Evolutionary conservation across 495 filamentous ascomycete genomes (phyloP).

Genomic region (Trypethelium eluteriae): DNA sequence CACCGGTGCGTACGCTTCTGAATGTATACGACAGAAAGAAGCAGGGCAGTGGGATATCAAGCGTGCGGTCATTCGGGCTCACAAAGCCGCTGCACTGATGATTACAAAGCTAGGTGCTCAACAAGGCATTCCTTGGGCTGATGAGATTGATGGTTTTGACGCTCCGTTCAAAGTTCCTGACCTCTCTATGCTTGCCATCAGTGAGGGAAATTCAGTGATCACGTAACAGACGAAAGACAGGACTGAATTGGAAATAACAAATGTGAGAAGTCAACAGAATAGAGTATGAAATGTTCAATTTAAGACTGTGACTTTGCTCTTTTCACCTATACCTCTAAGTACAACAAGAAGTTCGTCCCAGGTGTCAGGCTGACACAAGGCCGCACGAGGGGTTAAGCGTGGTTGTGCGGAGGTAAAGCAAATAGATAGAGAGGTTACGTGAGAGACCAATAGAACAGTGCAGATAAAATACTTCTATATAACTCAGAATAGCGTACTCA

Average conservation of each 20-base stretch:
- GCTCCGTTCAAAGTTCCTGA: background rate
- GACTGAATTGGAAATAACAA: background rate
- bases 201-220: background rate
- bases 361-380: too few species aligned
- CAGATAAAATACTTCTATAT: too few species aligned
- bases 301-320: background rate
- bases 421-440: too few species aligned
- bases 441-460: too few species aligned
- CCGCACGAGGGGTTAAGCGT: too few species aligned
- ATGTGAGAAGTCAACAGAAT: background rate
- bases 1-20: conserved; percentile 71
- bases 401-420: too few species aligned
- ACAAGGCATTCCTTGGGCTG: conserved; percentile 7
- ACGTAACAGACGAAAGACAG: background rate
- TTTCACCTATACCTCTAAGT: background rate
- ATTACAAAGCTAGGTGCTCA: conserved; percentile 6
- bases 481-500: too few species aligned
- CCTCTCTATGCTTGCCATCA: background rate
- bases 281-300: background rate
- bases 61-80: background rate
- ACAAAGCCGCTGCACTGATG: conserved; percentile 6
- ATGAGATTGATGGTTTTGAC: conserved; percentile 6
- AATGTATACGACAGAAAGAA: conserved; percentile 7
- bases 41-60: conserved; percentile 5
- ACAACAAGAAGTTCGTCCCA: too few species aligned